A percentile compares a stretch with the other conserved stretches of the same genome.
These are phyloP conservation scores for Phytophthora quininea DNA, from an alignment of 352 stramenopile species.

Conservation along the genomic window DNA sequence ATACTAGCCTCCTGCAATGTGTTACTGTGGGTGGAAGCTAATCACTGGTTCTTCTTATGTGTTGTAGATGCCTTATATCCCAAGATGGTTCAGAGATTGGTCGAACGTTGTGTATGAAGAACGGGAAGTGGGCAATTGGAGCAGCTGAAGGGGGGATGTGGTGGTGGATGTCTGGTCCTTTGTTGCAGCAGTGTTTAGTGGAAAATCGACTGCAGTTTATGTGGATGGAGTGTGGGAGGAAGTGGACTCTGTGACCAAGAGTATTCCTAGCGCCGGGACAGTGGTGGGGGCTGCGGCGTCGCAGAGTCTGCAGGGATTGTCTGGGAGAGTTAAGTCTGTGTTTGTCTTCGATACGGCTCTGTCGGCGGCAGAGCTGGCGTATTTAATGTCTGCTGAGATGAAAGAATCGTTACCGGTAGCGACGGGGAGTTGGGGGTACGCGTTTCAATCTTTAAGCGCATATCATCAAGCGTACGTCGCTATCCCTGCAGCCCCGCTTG, in stretches of 20 bases:
- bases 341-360: slow-evolving; percentile 56
- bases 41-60: not conserved
- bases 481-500: not conserved
- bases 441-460: slow-evolving; percentile 16
- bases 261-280: slow-evolving; percentile 27
- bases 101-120: slow-evolving; percentile 44
- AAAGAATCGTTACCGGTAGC: slow-evolving; percentile 13
- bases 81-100: slow-evolving; percentile 45
- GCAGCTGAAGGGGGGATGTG: slow-evolving; percentile 1
- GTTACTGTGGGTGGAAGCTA: no score
- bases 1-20: no score
- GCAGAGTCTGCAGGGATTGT: slow-evolving; percentile 32
- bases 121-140: slow-evolving; percentile 39
- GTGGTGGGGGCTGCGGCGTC: slow-evolving; percentile 16
- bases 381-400: slow-evolving; percentile 38
- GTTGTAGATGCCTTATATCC: slow-evolving; percentile 52
- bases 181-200: slow-evolving; percentile 46
- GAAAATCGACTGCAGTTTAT: slow-evolving; percentile 19
- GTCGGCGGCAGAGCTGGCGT: slow-evolving; percentile 41
- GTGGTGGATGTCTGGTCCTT: slow-evolving; percentile 46
- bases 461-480: slow-evolving; percentile 21
- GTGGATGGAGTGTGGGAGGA: slow-evolving; percentile 19
- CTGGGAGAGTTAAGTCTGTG: slow-evolving; percentile 41
- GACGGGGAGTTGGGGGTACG: slow-evolving; percentile 34
- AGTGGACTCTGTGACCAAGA: not conserved